Conservation (phyloP, 1,284 basidiomycete genomes). For the Papiliotrema nemorosa region DNA sequence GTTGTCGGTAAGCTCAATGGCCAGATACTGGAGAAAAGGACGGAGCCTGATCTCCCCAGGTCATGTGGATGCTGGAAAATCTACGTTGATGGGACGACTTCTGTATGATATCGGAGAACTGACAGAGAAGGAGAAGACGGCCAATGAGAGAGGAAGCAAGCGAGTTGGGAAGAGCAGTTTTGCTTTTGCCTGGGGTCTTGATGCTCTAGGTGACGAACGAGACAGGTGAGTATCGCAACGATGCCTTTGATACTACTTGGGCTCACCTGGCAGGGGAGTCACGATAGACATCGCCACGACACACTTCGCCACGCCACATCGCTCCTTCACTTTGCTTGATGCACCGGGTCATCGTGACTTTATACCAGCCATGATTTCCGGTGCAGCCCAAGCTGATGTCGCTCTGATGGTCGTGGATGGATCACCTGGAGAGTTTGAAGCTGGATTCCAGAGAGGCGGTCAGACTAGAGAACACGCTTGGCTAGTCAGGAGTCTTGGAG, state of each 20-base stretch:
- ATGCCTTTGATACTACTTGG: neutral
- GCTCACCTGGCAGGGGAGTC: slow-evolving; percentile 64
- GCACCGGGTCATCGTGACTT: slow-evolving; percentile 97
- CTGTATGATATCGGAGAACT: slow-evolving; percentile 86
- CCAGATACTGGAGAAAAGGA: neutral
- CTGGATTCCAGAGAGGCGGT: slow-evolving; percentile 88
- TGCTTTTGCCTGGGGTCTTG: slow-evolving; percentile 96
- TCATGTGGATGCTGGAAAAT: slow-evolving; percentile 98
- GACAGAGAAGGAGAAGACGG: slow-evolving; percentile 75
- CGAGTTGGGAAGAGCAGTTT: slow-evolving; percentile 93
- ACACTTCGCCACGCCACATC: slow-evolving; percentile 69
- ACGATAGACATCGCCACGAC: slow-evolving; percentile 96
- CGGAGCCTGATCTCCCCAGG: slow-evolving; percentile 56
- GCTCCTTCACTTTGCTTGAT: slow-evolving; percentile 86
- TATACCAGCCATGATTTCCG: slow-evolving; percentile 98
- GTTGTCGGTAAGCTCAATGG: slow-evolving; percentile 70
- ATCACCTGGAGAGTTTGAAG: slow-evolving; percentile 86
- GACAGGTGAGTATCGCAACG: slow-evolving; percentile 61
- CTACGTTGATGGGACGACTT: slow-evolving; percentile 92
- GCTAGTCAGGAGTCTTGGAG: slow-evolving; percentile 89
- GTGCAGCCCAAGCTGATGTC: slow-evolving; percentile 93
- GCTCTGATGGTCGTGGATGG: slow-evolving; percentile 94
- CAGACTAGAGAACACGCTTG: slow-evolving; percentile 96
- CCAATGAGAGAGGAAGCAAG: slow-evolving; percentile 86
- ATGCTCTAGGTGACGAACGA: slow-evolving; percentile 88